Conservation (phyloP, 352 stramenopile genomes). For the Globisporangium heterothallicum region DNA sequence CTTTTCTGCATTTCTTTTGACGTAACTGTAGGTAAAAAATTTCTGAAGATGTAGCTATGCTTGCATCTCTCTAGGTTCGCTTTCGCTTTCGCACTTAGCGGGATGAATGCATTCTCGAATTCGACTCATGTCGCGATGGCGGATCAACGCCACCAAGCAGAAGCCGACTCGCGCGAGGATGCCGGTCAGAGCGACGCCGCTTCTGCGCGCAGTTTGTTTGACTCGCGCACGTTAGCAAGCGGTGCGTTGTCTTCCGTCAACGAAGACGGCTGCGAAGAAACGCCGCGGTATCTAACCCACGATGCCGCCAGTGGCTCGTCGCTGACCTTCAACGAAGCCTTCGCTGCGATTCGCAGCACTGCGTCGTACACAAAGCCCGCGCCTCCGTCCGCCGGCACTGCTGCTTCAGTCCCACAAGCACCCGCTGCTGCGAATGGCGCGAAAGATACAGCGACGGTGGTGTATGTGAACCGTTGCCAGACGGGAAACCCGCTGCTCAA, state of each 20-base stretch:
- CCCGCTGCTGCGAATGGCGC: conserved; percentile 8
- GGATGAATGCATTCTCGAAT: not conserved
- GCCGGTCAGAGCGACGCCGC: too few species aligned
- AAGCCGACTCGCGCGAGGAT: too few species aligned
- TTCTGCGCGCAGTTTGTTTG: conserved; percentile 32
- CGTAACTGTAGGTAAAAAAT: not conserved
- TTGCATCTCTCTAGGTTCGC: not conserved
- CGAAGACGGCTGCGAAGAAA: conserved; percentile 3
- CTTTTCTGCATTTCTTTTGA: not conserved
- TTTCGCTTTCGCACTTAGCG: too few species aligned
- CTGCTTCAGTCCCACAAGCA: too few species aligned
- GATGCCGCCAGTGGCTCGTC: conserved; percentile 12
- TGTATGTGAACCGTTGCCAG: conserved; percentile 84
- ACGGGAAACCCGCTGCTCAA: conserved; percentile 92
- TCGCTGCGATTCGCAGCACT: conserved; percentile 49
- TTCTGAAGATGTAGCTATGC: too few species aligned
- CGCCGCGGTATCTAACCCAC: conserved; percentile 34
- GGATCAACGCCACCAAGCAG: not conserved
- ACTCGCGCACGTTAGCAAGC: conserved; percentile 30
- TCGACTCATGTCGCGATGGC: not conserved
- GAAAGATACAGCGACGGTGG: conserved; percentile 45
- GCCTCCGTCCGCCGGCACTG: too few species aligned
- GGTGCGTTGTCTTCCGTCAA: not conserved
- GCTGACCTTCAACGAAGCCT: conserved; percentile 49
- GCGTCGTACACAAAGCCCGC: conserved; percentile 41